Evolutionary conservation across 208 protist species (phyloP).

Genomic region (Acanthamoeba castellanii): DNA sequence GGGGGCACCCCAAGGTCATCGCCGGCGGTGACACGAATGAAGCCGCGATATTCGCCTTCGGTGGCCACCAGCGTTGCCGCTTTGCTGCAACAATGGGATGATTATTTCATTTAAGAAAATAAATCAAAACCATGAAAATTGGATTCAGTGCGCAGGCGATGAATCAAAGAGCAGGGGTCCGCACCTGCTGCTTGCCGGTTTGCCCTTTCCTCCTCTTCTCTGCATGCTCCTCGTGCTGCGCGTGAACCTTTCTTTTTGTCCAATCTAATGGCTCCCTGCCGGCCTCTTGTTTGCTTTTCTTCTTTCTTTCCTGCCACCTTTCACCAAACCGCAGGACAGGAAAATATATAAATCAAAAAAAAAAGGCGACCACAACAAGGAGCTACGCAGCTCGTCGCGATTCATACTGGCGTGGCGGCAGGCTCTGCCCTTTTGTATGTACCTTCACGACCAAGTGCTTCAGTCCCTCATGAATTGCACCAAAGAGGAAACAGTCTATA

Average conservation of each 20-base stretch:
- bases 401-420: too few relatives aligned
- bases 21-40: constrained; percentile 34
- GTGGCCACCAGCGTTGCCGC: constrained; percentile 7
- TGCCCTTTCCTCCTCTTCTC: constrained; percentile 49
- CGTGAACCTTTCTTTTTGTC: neutral
- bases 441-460: too few relatives aligned
- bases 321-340: neutral
- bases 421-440: too few relatives aligned
- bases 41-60: constrained; percentile 53
- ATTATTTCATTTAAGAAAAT: neutral
- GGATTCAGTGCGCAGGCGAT: neutral
- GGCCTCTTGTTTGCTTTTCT: neutral
- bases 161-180: too few relatives aligned
- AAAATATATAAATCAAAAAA: too few relatives aligned
- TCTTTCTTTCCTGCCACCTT: neutral
- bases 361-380: too few relatives aligned
- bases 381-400: too few relatives aligned
- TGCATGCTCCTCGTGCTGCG: neutral
- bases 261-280: neutral
- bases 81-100: neutral
- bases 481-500: too few relatives aligned
- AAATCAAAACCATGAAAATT: too few relatives aligned
- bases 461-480: too few relatives aligned
- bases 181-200: constrained; percentile 54
- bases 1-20: constrained; percentile 10